These are phyloP conservation scores for Boechera stricta DNA, from an alignment of 345 rosid genomes.

Conservation along the genomic window DNA sequence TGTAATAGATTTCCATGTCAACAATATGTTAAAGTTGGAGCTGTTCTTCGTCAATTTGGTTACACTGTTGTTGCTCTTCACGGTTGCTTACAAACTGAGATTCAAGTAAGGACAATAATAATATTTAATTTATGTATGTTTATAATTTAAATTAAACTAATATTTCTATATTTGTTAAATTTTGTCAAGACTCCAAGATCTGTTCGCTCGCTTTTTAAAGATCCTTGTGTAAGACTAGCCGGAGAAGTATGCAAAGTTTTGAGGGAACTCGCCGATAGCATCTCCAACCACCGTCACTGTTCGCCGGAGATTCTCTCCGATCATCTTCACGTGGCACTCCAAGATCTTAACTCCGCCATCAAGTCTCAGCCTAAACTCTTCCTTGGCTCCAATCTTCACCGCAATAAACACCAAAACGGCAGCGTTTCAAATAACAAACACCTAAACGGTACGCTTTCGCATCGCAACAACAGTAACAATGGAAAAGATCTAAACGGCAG, in stretches of 20 bases:
- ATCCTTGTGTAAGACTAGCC: constrained; percentile 75
- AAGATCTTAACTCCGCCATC: constrained; percentile 73
- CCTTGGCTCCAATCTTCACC: constrained; percentile 60
- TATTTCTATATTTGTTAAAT: not conserved
- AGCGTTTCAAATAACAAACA: constrained; percentile 23
- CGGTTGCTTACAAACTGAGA: constrained; percentile 81
- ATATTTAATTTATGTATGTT: not conserved
- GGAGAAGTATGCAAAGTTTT: constrained; percentile 69
- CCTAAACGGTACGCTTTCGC: constrained; percentile 37
- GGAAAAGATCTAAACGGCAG: constrained; percentile 11
- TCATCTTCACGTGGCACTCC: constrained; percentile 75
- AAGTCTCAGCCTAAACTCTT: constrained; percentile 82
- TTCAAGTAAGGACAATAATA: constrained; percentile 57
- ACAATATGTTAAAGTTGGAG: constrained; percentile 79
- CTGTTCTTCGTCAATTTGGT: constrained; percentile 83
- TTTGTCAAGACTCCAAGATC: constrained; percentile 62
- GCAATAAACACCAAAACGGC: constrained; percentile 20
- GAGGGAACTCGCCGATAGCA: constrained; percentile 64
- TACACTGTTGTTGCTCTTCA: constrained; percentile 81
- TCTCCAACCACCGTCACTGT: constrained; percentile 67
- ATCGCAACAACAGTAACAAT: constrained; percentile 43
- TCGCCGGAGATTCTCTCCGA: constrained; percentile 81
- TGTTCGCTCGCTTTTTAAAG: constrained; percentile 70
- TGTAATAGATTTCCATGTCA: constrained; percentile 74
- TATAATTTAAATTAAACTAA: not conserved